Percentiles rank a stretch among this genome's conserved stretches.
phyloP scores from a whole-genome alignment of 257 asterid species.

The Mitragyna speciosa region DNA sequence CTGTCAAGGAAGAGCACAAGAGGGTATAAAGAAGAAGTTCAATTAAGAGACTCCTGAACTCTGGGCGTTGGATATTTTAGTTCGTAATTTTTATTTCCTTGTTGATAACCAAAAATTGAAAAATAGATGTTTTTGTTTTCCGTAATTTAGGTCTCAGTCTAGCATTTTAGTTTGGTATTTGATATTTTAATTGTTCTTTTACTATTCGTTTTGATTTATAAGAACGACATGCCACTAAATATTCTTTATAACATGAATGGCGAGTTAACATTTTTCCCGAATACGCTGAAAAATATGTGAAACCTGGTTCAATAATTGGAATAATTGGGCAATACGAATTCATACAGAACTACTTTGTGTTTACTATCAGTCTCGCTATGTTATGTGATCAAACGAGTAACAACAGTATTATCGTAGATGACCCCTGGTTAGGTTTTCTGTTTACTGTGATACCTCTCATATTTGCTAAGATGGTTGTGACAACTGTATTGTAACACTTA shows the following conservation, averaged over 20 bases:
- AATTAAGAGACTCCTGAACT: slow-evolving; percentile 11
- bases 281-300: not conserved
- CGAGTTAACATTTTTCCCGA: not conserved
- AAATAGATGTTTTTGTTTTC: not conserved
- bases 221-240: slow-evolving; percentile 11
- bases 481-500: no score
- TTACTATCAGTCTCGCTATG: no score
- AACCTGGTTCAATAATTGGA: no score
- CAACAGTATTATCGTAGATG: no score
- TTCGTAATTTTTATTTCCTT: not conserved
- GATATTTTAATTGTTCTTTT: slow-evolving; percentile 5
- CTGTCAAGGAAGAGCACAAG: slow-evolving; percentile 18
- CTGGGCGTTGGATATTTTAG: slow-evolving; percentile 24
- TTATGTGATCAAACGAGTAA: no score
- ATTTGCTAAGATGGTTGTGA: no score
- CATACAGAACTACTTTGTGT: no score
- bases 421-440: no score
- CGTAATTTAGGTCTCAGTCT: slow-evolving; percentile 17
- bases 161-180: slow-evolving; percentile 27
- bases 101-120: not conserved
- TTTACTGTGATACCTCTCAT: no score
- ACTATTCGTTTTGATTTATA: slow-evolving; percentile 10
- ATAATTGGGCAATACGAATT: no score
- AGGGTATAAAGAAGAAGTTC: slow-evolving; percentile 14
- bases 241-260: not conserved